These are phyloP conservation scores for Croton laevigatus DNA, from an alignment of 441 rosid species.

Conservation along the genomic window DNA sequence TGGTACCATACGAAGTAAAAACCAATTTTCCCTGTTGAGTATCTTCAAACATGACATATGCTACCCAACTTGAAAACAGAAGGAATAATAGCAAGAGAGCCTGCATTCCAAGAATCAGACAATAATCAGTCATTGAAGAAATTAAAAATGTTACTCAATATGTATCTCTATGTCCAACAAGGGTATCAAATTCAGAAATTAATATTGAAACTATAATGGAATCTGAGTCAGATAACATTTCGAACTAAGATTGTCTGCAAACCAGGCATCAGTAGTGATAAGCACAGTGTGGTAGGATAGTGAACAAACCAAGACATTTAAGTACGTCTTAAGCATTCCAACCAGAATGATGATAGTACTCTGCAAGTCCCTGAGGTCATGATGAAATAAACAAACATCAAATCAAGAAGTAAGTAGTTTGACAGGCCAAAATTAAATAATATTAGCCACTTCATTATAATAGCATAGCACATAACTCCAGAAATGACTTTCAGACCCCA, in stretches of 20 bases:
- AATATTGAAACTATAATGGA: background rate
- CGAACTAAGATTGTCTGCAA: background rate
- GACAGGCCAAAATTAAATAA: constrained; percentile 1
- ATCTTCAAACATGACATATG: constrained; percentile 95
- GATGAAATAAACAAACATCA: constrained; percentile 14
- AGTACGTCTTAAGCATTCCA: constrained; percentile 89
- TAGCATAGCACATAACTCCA: background rate
- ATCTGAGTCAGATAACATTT: background rate
- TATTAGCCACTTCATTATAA: background rate
- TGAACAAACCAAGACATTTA: constrained; percentile 79
- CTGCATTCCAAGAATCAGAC: constrained; percentile 48
- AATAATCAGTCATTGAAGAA: too few relatives aligned
- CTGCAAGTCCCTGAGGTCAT: constrained; percentile 64
- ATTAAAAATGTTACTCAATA: too few relatives aligned
- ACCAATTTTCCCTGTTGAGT: constrained; percentile 67
- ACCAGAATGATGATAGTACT: constrained; percentile 60
- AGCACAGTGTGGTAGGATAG: constrained; percentile 21
- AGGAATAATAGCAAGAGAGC: constrained; percentile 81
- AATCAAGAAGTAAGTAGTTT: constrained; percentile 18
- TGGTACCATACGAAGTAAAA: constrained; percentile 74
- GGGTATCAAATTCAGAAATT: constrained; percentile 1
- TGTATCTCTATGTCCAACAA: background rate
- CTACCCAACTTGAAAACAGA: constrained; percentile 90
- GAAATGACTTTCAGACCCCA: background rate
- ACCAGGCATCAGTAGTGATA: constrained; percentile 9